Evolutionary conservation across 2,329 filamentous ascomycete species (phyloP), one percentile per base, ranked within the genome.

Genomic region (Tolypocladium endophyticum): DNA sequence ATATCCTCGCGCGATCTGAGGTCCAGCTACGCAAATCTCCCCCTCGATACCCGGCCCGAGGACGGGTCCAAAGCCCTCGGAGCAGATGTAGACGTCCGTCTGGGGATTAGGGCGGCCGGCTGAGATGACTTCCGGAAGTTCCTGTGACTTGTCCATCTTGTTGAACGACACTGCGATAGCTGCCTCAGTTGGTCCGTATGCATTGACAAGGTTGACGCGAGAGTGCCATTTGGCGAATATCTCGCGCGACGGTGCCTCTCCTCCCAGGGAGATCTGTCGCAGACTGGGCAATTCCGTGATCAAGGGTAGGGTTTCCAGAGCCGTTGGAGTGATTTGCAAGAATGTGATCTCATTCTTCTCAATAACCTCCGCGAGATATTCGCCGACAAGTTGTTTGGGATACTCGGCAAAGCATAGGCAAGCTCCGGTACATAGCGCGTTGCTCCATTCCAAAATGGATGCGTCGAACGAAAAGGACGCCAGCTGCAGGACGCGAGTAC

Each of bases 1-100:
- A 55, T 64, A 64, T 7, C 59, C 58, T 30, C 57, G 47, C 11
- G 59, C 56, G 8, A 59, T 35, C 57, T 57, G 59, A 28, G 59
- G 54, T 36, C 62, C 62, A 25, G 58, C 58, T 1, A 62, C 30
- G 52, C 52, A 58, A 28, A 64, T 56, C 45, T 64, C 63, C 7
- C 62, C 63, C 20, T 55, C 36, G 20, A 35, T 28, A 4, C 53
- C 55, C 1, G 59, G 11, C 14, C 41, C 7, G 20, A 61, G 36
- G 18, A 57, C 14, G 7, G 57, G 18, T 11, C 53, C 57, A 36
- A 59, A 59, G 14, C 50, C 60, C 45, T 59, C 57, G 14, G 52
- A 35, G 60, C 60, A 61, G 25, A 60, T 43, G 35, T 57, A 33
- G 18, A 53, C 36, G 14, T 35, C 41, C 14, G 43, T 53, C 36